phyloP scores from a whole-genome alignment of 2,329 filamentous ascomycete genomes.

The Scedosporium dehoogii region DNA sequence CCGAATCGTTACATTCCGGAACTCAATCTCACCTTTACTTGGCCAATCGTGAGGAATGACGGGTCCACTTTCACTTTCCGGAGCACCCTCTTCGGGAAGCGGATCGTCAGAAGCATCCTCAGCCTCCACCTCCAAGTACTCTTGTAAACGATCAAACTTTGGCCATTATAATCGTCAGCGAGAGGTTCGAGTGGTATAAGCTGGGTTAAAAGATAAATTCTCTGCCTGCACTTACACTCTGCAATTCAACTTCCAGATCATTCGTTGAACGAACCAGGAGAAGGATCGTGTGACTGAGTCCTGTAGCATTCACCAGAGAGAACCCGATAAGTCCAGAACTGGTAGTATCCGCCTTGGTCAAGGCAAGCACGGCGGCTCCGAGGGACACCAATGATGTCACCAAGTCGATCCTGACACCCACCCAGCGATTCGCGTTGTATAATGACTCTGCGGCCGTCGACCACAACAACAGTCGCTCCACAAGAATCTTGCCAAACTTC shows the following conservation, averaged over 20 bases:
- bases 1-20: constrained; percentile 26
- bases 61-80: constrained; percentile 16
- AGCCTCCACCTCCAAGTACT: constrained; percentile 23
- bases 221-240: constrained; percentile 22
- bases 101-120: constrained; percentile 22
- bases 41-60: constrained; percentile 23
- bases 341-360: constrained; percentile 25
- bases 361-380: constrained; percentile 31
- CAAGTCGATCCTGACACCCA: constrained; percentile 33
- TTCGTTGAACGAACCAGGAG: constrained; percentile 32
- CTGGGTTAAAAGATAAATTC: too few relatives aligned
- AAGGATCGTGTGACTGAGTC: constrained; percentile 32
- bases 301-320: constrained; percentile 35
- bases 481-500: constrained; percentile 29
- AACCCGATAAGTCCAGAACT: constrained; percentile 36
- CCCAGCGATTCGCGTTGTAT: constrained; percentile 38
- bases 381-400: constrained; percentile 32
- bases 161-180: neutral
- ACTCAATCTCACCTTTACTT: constrained; percentile 23
- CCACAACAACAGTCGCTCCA: constrained; percentile 27
- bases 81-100: constrained; percentile 17
- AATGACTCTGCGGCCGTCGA: constrained; percentile 28
- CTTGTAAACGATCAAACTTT: constrained; percentile 25
- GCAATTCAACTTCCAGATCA: constrained; percentile 37
- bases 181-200: constrained; percentile 7